Evolutionary conservation across 1,139 yeast species (phyloP).

Genomic region (Geotrichum fermentans): DNA sequence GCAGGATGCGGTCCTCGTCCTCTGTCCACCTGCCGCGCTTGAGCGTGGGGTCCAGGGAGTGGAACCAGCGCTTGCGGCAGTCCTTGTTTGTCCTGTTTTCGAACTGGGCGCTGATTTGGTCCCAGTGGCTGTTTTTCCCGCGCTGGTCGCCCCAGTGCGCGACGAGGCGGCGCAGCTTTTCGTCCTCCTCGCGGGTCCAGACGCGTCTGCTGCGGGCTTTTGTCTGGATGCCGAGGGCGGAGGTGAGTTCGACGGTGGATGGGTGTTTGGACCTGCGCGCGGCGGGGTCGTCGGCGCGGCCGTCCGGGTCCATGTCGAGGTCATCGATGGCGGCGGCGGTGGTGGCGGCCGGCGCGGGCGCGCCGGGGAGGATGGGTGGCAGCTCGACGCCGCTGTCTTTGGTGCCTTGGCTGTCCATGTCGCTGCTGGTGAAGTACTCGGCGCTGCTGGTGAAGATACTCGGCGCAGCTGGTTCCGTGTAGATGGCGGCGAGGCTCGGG

Average conservation of each 20-base stretch:
- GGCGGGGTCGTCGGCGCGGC: not conserved
- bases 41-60: constrained; percentile 75
- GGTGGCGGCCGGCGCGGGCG: not conserved
- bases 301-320: not conserved
- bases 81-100: constrained; percentile 78
- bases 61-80: constrained; percentile 88
- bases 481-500: not conserved
- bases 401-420: no score
- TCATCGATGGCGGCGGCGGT: not conserved
- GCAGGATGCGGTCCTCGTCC: constrained; percentile 68
- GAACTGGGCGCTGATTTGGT: constrained; percentile 59
- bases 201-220: constrained; percentile 43
- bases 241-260: constrained; percentile 21
- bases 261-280: constrained; percentile 19
- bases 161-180: constrained; percentile 62
- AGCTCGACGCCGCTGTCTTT: not conserved
- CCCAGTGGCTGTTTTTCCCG: constrained; percentile 73
- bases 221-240: constrained; percentile 21
- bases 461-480: not conserved
- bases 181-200: constrained; percentile 80
- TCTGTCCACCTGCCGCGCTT: constrained; percentile 84
- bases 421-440: no score
- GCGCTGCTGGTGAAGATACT: no score
- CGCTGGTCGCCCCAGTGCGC: constrained; percentile 83
- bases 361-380: not conserved